Evolutionary conservation across 257 asterid species (phyloP), one percentile per base, ranked within the genome.

Genomic region (Plectranthus barbatus): DNA sequence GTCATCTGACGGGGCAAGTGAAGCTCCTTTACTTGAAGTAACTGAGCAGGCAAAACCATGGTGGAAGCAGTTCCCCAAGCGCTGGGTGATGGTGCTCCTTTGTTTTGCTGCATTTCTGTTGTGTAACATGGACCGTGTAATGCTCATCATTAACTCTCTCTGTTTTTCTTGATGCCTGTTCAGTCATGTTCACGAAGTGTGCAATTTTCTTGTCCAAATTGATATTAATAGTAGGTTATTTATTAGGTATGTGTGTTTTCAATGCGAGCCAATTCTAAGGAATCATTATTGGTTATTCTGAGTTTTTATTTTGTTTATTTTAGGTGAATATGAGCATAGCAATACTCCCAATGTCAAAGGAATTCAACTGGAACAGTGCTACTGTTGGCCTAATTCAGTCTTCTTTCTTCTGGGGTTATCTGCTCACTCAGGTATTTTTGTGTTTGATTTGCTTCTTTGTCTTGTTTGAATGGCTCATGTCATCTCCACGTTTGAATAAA

Each of bases 271-370:
- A 40, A 24, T 18, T 46, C 17, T 33, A 64, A 42, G 37, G 26
- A 55, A 60, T 18, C 33, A 37, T 46, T 17, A 17, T 15, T 18
- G 13, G 59, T 9, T 47, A n/a, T 67, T 15, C 69, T 73, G 51
- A 78, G 44, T 9, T 33, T 11, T 61, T 49, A 41, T 2, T 20
- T 37, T 37, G 62, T 60, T 62, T 64, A 10, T 49, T 74, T 51
- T 81, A 93, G 99, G 99, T 93, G 76, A 93, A 93, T 77, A 93
- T 90, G 99, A 93, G 99, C 80, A 87, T 93, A 72, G 99, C 99
- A 26, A 90, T 93, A 74, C 97, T 93, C 73, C 99, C 97, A 7
- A 93, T 93, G 99, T 87, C 99, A 31, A 87, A 93, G 84, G 96
- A 93, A 71, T 93, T 81, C 78, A 84, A 87, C 59, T 93, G 99